phyloP scores from a whole-genome alignment of 1,139 yeast species.

The Sugiyamaella sp. region DNA sequence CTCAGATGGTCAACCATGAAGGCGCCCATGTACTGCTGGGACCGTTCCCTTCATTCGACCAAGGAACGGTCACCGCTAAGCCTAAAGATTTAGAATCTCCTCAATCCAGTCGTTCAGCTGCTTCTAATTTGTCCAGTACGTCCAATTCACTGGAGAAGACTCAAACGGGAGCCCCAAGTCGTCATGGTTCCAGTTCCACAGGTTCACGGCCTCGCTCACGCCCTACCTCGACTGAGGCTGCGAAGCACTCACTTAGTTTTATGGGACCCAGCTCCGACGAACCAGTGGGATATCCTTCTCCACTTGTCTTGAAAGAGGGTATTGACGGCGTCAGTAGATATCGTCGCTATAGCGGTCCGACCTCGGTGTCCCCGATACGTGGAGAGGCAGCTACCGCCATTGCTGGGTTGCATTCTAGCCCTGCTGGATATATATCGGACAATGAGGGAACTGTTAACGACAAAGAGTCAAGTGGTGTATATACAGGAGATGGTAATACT shows the following conservation, averaged over 20 bases:
- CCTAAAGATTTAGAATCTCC: background rate
- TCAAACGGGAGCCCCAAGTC: background rate
- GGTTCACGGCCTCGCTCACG: background rate
- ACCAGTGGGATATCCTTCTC: conserved; percentile 8
- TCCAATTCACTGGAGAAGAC: background rate
- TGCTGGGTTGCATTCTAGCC: conserved; percentile 12
- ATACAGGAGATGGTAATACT: background rate
- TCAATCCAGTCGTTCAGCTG: background rate
- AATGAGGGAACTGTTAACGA: background rate
- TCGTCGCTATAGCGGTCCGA: conserved; percentile 12
- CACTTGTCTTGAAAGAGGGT: conserved; percentile 7
- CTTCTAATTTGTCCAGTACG: background rate
- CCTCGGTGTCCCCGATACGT: conserved; percentile 15
- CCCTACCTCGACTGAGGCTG: background rate
- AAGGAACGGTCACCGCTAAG: background rate
- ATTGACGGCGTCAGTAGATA: conserved; percentile 12
- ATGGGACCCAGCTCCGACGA: conserved; percentile 8
- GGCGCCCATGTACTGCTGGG: conserved; percentile 4
- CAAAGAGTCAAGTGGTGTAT: background rate
- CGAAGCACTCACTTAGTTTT: background rate
- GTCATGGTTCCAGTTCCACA: too few relatives aligned
- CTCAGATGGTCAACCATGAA: conserved; percentile 1
- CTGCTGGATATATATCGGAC: conserved; percentile 9
- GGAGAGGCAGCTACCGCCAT: conserved; percentile 16
- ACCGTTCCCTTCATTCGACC: conserved; percentile 17